phyloP scores from a whole-genome alignment of 768 basidiomycete species.

The Mycena vitilis region DNA sequence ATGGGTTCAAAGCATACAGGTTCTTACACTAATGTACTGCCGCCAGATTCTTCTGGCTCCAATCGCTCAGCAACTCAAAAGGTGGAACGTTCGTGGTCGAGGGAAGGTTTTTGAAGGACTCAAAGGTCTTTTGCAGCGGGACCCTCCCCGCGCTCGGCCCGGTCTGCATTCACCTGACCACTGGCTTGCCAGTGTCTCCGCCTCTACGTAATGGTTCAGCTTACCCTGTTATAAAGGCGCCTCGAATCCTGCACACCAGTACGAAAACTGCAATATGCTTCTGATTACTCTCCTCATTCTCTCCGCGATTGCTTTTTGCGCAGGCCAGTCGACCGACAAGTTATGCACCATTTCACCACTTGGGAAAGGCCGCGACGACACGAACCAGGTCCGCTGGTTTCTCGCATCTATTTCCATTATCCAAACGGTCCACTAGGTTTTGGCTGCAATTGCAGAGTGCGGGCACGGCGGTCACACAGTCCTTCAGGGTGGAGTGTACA shows the following conservation, averaged over 20 bases:
- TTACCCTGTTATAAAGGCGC: slow-evolving; percentile 8
- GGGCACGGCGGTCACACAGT: slow-evolving; percentile 49
- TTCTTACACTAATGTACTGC: too few species aligned
- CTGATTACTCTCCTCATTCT: background rate
- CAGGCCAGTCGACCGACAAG: background rate
- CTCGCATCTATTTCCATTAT: too few species aligned
- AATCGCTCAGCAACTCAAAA: too few species aligned
- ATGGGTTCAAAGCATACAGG: too few species aligned
- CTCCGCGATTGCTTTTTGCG: background rate
- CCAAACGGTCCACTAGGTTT: slow-evolving; percentile 38
- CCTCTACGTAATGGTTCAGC: slow-evolving; percentile 2
- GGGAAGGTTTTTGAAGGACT: too few species aligned
- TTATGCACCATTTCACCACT: slow-evolving; percentile 38
- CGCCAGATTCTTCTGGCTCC: too few species aligned
- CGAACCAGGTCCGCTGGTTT: slow-evolving; percentile 38
- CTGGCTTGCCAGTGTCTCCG: background rate
- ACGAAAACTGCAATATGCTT: slow-evolving; percentile 13
- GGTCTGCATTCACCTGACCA: slow-evolving; percentile 1
- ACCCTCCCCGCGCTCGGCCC: background rate
- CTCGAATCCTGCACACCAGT: background rate
- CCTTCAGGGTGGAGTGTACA: slow-evolving; percentile 49
- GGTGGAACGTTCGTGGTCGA: too few species aligned
- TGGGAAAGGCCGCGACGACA: slow-evolving; percentile 45
- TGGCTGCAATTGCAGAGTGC: slow-evolving; percentile 49
- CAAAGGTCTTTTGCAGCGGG: too few species aligned